Percentiles rank a stretch among this genome's conserved stretches.
Evolutionary conservation across 2,329 filamentous ascomycete species (phyloP).

Genomic region (Trichoderma arundinaceum): DNA sequence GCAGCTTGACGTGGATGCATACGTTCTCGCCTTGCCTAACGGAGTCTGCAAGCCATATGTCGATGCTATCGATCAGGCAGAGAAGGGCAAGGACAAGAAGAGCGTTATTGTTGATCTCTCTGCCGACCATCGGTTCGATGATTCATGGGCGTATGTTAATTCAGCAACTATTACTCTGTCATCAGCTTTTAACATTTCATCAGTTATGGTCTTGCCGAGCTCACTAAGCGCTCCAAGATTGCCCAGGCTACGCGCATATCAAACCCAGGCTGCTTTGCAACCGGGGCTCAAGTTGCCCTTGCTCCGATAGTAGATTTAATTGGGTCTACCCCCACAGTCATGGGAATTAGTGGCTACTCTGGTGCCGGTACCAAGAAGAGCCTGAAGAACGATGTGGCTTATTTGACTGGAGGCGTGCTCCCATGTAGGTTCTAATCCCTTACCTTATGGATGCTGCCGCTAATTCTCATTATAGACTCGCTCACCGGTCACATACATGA

Average conservation of each 20-base stretch:
- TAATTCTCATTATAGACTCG: constrained; percentile 77
- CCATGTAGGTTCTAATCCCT: neutral
- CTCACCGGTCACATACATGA: constrained; percentile 92
- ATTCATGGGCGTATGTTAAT: constrained; percentile 52
- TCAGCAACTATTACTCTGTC: no score
- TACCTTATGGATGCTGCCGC: neutral
- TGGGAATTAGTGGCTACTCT: constrained; percentile 69
- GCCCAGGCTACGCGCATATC: constrained; percentile 80
- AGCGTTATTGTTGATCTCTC: constrained; percentile 91
- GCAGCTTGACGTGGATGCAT: constrained; percentile 90
- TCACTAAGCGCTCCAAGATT: constrained; percentile 77
- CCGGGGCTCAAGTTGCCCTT: constrained; percentile 87
- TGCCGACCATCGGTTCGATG: constrained; percentile 93
- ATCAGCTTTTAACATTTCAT: no score
- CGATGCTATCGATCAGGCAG: constrained; percentile 79
- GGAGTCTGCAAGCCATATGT: constrained; percentile 93
- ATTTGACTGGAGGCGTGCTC: constrained; percentile 40
- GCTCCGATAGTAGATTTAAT: constrained; percentile 56
- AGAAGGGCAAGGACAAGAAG: constrained; percentile 58
- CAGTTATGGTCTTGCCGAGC: constrained; percentile 82
- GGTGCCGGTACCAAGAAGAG: constrained; percentile 94
- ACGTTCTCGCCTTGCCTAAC: constrained; percentile 97
- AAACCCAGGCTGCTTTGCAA: constrained; percentile 96
- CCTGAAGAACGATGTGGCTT: constrained; percentile 87
- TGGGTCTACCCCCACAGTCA: neutral